phyloP scores from a whole-genome alignment of 2,329 filamentous ascomycete genomes.

The Stylonectria norvegica region DNA sequence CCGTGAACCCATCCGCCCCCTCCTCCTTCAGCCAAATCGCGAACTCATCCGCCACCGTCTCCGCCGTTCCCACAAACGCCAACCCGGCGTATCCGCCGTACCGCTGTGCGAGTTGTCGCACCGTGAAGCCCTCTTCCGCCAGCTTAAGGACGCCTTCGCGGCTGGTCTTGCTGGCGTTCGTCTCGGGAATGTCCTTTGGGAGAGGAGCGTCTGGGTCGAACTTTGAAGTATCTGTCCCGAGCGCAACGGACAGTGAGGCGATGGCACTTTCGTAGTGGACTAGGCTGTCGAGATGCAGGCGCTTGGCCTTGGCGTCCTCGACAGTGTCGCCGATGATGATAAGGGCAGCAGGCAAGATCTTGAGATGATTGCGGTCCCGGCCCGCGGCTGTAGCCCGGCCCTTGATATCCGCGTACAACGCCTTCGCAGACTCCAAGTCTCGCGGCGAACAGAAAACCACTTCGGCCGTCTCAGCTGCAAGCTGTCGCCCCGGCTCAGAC shows the following conservation, averaged over 20 bases:
- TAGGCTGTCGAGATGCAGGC: constrained; percentile 47
- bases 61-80: constrained; percentile 48
- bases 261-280: constrained; percentile 54
- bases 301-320: constrained; percentile 47
- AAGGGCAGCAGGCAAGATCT: constrained; percentile 50
- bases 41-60: constrained; percentile 48
- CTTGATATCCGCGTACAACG: constrained; percentile 51
- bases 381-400: constrained; percentile 43
- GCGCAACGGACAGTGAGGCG: constrained; percentile 46
- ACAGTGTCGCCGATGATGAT: constrained; percentile 48
- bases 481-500: constrained; percentile 48
- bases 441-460: constrained; percentile 49
- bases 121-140: constrained; percentile 45
- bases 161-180: constrained; percentile 51
- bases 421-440: constrained; percentile 44
- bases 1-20: constrained; percentile 50
- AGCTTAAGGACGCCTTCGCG: constrained; percentile 44
- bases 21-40: constrained; percentile 45
- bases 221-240: constrained; percentile 45
- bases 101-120: constrained; percentile 49
- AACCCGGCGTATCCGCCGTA: constrained; percentile 48
- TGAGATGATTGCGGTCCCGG: constrained; percentile 43
- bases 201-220: constrained; percentile 49
- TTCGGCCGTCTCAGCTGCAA: constrained; percentile 52
- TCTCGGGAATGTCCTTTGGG: constrained; percentile 48